phyloP scores from a whole-genome alignment of 2,329 filamentous ascomycete genomes.

The Fusarium sp. region DNA sequence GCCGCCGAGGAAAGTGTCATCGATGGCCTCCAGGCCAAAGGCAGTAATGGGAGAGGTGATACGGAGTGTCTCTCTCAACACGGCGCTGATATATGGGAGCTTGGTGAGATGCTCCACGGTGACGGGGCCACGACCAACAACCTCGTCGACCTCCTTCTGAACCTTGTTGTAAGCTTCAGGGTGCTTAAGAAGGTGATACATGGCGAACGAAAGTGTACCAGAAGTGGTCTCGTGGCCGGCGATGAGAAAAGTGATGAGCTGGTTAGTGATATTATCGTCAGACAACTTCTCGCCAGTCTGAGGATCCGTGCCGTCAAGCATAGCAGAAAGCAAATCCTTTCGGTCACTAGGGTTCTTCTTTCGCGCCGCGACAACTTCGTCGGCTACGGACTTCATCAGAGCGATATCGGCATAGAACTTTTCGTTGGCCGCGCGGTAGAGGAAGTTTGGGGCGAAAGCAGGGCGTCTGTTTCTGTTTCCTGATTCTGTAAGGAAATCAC shows the following conservation, averaged over 20 bases:
- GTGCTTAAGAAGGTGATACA: constrained; percentile 75
- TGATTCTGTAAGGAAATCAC: constrained; percentile 70
- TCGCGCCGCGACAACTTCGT: constrained; percentile 72
- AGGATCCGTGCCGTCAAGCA: constrained; percentile 76
- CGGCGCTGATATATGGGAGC: constrained; percentile 74
- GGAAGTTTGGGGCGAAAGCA: constrained; percentile 60
- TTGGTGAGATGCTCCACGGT: constrained; percentile 72
- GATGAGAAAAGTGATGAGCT: constrained; percentile 80
- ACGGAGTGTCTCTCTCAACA: constrained; percentile 75
- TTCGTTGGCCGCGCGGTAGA: constrained; percentile 63
- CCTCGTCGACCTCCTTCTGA: constrained; percentile 75
- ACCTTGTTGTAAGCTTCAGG: constrained; percentile 71
- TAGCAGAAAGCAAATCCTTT: constrained; percentile 77
- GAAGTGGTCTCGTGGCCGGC: constrained; percentile 80
- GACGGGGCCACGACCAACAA: constrained; percentile 71
- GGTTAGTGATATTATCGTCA: constrained; percentile 74
- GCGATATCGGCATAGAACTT: constrained; percentile 69
- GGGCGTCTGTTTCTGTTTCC: constrained; percentile 63
- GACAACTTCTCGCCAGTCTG: constrained; percentile 75
- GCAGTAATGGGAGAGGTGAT: constrained; percentile 71
- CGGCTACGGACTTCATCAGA: constrained; percentile 66
- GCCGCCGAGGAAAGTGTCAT: constrained; percentile 68
- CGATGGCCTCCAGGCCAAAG: constrained; percentile 67
- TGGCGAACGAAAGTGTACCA: constrained; percentile 73
- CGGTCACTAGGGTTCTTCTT: constrained; percentile 67